Conservation (phyloP, 371 early-diverging fungal genomes). For the Saksenaea oblongispora region DNA sequence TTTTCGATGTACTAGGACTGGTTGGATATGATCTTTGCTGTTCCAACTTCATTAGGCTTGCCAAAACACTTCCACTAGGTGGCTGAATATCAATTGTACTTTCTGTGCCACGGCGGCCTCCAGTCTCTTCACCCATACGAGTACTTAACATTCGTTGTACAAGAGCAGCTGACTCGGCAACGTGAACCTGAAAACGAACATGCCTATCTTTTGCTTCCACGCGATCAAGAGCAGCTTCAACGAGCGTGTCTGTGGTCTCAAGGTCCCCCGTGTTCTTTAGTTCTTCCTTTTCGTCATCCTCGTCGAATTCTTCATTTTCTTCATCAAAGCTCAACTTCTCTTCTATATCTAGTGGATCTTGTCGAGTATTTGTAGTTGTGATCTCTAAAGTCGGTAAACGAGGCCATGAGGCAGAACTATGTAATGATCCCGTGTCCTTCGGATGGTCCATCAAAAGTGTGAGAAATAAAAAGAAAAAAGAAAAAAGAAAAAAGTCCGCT, state of each 20-base stretch:
- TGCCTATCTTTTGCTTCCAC: constrained; percentile 40
- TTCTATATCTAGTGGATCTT: not conserved
- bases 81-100: constrained; percentile 11
- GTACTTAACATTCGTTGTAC: constrained; percentile 38
- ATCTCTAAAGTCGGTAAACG: not conserved
- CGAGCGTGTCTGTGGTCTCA: constrained; percentile 23
- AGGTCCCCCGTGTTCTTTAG: not conserved
- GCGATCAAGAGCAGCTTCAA: constrained; percentile 39
- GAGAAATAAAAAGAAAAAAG: constrained; percentile 9
- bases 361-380: not conserved
- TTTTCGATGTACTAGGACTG: not conserved
- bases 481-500: constrained; percentile 3
- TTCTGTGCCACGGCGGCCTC: not conserved
- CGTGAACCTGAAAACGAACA: constrained; percentile 38
- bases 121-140: not conserved
- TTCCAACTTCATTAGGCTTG: constrained; percentile 41
- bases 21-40: constrained; percentile 9
- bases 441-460: not conserved
- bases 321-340: not conserved
- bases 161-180: constrained; percentile 38
- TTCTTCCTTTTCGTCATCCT: constrained; percentile 1
- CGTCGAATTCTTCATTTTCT: not conserved
- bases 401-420: not conserved
- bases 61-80: constrained; percentile 33
- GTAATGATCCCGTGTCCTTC: not conserved